Percentiles rank a stretch among this genome's conserved stretches.
These are phyloP conservation scores for Perkinsus olseni DNA, from an alignment of 169 alveolate species.

Conservation along the genomic window DNA sequence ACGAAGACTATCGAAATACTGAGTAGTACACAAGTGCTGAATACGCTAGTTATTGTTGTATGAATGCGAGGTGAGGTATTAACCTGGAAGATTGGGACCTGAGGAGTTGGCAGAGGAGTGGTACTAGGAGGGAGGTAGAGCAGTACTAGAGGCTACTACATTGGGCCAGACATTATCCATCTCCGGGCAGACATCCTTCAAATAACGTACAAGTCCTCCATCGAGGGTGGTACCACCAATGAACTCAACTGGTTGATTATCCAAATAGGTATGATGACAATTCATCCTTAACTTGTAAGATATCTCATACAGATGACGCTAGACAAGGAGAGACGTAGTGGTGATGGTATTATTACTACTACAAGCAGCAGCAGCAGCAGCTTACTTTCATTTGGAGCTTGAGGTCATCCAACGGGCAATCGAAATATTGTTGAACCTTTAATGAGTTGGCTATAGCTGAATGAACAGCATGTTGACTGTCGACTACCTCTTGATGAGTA, in stretches of 20 bases:
- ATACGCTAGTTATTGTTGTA: too few relatives aligned
- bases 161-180: not conserved
- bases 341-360: not conserved
- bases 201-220: not conserved
- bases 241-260: not conserved
- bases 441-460: not conserved
- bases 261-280: not conserved
- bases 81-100: not conserved
- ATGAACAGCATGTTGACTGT: too few relatives aligned
- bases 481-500: not conserved
- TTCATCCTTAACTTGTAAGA: not conserved
- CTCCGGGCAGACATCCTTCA: not conserved
- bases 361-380: not conserved
- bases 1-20: too few relatives aligned
- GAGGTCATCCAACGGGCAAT: not conserved
- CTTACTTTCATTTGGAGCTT: not conserved
- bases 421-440: not conserved
- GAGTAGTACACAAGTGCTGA: too few relatives aligned
- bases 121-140: not conserved
- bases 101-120: not conserved
- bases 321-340: too few relatives aligned
- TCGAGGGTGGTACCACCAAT: not conserved
- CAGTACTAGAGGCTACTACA: not conserved
- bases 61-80: too few relatives aligned
- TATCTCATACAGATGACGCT: not conserved